Evolutionary conservation across 2,329 filamentous ascomycete genomes (phyloP), one percentile per base, ranked within the genome.

Genomic region (Fusarium pseudograminearum): DNA sequence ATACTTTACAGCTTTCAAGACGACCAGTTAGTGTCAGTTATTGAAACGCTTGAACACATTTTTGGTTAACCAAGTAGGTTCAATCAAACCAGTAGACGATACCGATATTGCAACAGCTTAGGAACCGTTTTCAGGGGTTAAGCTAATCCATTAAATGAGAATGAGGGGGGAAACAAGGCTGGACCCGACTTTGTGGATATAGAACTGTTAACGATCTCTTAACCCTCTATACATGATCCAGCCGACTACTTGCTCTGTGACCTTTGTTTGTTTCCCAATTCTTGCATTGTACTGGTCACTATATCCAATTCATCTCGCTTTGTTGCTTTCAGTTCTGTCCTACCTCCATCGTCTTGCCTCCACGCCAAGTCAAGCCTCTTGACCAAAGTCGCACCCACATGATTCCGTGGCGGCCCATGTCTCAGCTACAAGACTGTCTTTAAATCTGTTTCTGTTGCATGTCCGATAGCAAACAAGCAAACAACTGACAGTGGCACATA

Each of bases 391-490:
- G 53, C 58, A 51, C 51, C 57, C 58, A 67, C 63, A 45, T 47
- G 31, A 48, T 16, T 38, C 30, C 40, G 52, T 65, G 77, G 76
- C 75, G 77, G 77, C 78, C 78, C 77, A 81, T 82, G 81, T 81
- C 79, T 82, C 77, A 74, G 75, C 74, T 72, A 57, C 70, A 67
- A 61, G 57, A 58, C 42, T 51, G 22, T 59, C 42, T 74, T 47
- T 73, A 60, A 74, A 74, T 53, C 63, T 66, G 56, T 63, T 56
- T 46, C 44, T 57, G 40, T 55, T 57, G 41, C 44, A 54, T 60
- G 11, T 33, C 45, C 42, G 42, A 42, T 22, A 52, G 33, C 48
- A 30, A 42, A 10, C 20, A 26, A 44, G 9, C 22, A 42, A 26
- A 41, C 38, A 24, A 22, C 12, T 61, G 36, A 42, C 58, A 33